Percentiles rank a stretch among this genome's conserved stretches.
Conservation (phyloP, 2,329 filamentous ascomycete species). For the Ceratocystis diversiconidia region DNA sequence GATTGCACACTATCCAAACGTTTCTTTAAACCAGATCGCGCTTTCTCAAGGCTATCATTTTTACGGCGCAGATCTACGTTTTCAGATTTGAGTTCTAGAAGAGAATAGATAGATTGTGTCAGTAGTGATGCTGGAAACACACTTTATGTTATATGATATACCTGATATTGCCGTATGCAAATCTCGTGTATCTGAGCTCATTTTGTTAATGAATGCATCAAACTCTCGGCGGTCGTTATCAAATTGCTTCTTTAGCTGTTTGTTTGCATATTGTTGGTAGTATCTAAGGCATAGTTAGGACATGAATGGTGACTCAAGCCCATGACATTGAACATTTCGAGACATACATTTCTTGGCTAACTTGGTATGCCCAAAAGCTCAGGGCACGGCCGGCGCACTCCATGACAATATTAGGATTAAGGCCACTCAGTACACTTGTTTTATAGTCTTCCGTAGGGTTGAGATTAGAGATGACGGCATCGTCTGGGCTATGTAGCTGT, state of each 20-base stretch:
- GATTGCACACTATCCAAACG: slow-evolving; percentile 56
- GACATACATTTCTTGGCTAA: slow-evolving; percentile 63
- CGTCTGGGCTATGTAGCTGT: slow-evolving; percentile 54
- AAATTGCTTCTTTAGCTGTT: slow-evolving; percentile 58
- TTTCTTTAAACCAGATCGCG: slow-evolving; percentile 55
- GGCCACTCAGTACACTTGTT: slow-evolving; percentile 66
- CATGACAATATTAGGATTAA: slow-evolving; percentile 69
- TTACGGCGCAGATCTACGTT: slow-evolving; percentile 52
- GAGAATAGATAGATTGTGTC: background rate
- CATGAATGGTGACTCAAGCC: background rate
- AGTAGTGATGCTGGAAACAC: background rate
- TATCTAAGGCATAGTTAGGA: slow-evolving; percentile 11
- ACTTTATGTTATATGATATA: background rate
- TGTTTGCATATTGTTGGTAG: slow-evolving; percentile 64
- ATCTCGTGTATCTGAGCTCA: slow-evolving; percentile 55
- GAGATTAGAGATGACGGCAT: slow-evolving; percentile 56
- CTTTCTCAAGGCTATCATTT: slow-evolving; percentile 54
- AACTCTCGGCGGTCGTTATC: slow-evolving; percentile 45
- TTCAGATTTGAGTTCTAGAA: slow-evolving; percentile 41
- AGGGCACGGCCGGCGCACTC: slow-evolving; percentile 71
- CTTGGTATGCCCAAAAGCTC: slow-evolving; percentile 77
- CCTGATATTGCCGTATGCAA: slow-evolving; percentile 53
- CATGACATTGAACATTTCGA: background rate
- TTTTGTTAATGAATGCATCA: slow-evolving; percentile 60
- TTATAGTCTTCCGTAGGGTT: slow-evolving; percentile 83